phyloP scores from a whole-genome alignment of 2,329 filamentous ascomycete genomes.

The Sarocladiaceae sp. region DNA sequence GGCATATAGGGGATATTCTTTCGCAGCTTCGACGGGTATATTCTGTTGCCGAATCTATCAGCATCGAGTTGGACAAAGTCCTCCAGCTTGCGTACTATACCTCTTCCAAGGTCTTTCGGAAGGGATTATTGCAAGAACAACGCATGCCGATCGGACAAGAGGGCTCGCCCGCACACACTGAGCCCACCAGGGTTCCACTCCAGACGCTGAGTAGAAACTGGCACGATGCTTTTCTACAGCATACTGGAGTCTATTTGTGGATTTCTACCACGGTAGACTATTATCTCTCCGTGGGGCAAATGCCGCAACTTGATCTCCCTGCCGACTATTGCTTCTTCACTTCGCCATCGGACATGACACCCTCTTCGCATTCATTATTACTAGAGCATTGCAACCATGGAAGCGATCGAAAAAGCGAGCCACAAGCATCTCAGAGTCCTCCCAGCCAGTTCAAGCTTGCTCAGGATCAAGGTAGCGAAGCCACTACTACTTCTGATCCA shows the following conservation, averaged over 20 bases:
- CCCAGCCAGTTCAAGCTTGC: neutral
- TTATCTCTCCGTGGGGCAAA: neutral
- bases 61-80: neutral
- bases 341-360: neutral
- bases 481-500: neutral
- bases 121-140: neutral
- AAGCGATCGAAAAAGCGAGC: too few species aligned
- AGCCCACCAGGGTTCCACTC: neutral
- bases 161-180: neutral
- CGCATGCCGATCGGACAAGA: neutral
- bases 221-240: neutral
- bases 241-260: neutral
- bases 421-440: too few species aligned
- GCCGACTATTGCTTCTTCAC: neutral
- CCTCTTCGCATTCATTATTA: too few species aligned
- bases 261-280: neutral
- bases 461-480: neutral
- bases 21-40: neutral
- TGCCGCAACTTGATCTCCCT: neutral
- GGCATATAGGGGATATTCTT: neutral
- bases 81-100: neutral
- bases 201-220: neutral
- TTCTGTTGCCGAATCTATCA: neutral
- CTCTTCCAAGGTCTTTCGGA: neutral
- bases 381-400: too few species aligned